Base-by-base conservation (phyloP, 768 basidiomycete genomes). In the Cystoderma amianthinum region DNA sequence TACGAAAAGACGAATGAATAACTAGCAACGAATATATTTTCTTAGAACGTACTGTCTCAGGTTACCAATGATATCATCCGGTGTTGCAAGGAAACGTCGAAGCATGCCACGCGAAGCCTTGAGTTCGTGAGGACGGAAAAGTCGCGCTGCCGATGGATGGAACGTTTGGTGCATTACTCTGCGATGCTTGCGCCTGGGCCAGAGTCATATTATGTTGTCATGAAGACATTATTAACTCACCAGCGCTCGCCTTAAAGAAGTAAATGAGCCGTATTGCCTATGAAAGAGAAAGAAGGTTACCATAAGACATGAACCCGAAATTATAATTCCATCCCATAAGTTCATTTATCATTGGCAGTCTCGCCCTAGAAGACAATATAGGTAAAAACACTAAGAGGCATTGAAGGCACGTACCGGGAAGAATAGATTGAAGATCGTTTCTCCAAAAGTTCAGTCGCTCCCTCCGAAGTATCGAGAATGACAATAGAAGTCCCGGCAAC, bases 401-500 rank as follows among this genome's bases (percentile, higher is more conserved):
- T 11, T 37, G 33, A 36, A 4, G 22, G 7, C 4, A 37, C 48
- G 10, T 36, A 57, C 55, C 64, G 52, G 35, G 55, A 61, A 3
- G 64, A 72, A 47, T 72, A 74, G 16, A 65, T 64, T 7, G 55
- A 42, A 11, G 63, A 69, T 9, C 66, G 48, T 40, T 60, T 65
- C 38, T 71, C 70, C 32, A 74, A 59, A 11, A 74, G 60, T 10
- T 74, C 70, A 2, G 45, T 48, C 2, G 63, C 61, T 1, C 62
- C 61, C 36, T 70, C 58, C 2, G 55, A 25, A 2, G 64, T 61
- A 42, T 70, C 65, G 33, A 74, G 36, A n/a, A 62, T 47, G 19
- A 60, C 48, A 19, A 60, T 37, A 7, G 43, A 40, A 3, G 48
- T 51, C 15, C 61, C 61, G 18, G 50, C 54, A 16, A 54, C 38